Evolutionary conservation across 495 filamentous ascomycete genomes (phyloP), one percentile per base, ranked within the genome.

Genomic region (Clohesyomyces aquaticus): DNA sequence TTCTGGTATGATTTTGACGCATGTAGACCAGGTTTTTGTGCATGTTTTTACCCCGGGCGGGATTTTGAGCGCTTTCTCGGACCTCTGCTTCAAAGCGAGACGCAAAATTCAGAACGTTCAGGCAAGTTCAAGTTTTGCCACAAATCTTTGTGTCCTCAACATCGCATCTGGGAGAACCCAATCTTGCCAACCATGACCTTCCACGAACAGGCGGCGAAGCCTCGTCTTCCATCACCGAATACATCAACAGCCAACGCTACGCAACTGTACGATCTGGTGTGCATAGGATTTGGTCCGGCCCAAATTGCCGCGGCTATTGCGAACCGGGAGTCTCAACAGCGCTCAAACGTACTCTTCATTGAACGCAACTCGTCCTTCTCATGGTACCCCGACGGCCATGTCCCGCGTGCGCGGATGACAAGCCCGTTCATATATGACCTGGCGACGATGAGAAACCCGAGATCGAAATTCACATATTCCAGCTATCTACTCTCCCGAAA

Each of bases 231-330:
- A 4, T 45, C 18, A 6, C 32, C 61, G 10, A 53, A 38, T 16
- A 25, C 45, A 35, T 45, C 63, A 6, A 57, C 45, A 23, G 38
- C 29, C 0, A 61, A 32, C 11, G 6, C 51, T 4, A 25, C 52
- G 21, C 29, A 32, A 23, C 12, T 27, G 3, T 66, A 61, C 47
- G 67, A 69, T 19, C 46, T 69, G 22, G 23, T 69, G 12, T 57
- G 55, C 35, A 58, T 69, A 25, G 67, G 67, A 4, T 66, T 69
- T 27, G 67, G 67, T 9, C 62, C 67, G n/a, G 56, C 67, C 29
- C 55, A 63, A 35, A 27, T 69, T 26, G 64, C 67, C n/a, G 55
- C 61, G 10, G 67, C 67, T 16, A 68, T 68, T 35, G 67, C 67
- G 21, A 56, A 60, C 52, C 57, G 25, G 1, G 67, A 65, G 28